phyloP scores from a whole-genome alignment of 1,139 yeast species.

The Nakaseomyces glabratus region DNA sequence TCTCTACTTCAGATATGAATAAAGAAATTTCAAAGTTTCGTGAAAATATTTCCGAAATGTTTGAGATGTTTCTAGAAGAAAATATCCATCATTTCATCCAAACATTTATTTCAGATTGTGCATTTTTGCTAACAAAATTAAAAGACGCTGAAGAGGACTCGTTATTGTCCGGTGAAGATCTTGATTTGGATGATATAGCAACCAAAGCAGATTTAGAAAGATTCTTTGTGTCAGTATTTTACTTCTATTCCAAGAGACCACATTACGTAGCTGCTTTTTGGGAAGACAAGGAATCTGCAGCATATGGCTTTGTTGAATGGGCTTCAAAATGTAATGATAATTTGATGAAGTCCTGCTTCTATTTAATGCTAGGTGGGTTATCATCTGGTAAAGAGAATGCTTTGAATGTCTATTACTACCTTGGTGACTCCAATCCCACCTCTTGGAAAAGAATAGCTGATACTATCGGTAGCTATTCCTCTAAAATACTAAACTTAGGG shows the following conservation, averaged over 20 bases:
- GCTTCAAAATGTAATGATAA: slow-evolving; percentile 79
- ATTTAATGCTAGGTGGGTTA: slow-evolving; percentile 68
- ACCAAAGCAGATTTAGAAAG: slow-evolving; percentile 80
- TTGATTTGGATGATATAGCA: slow-evolving; percentile 43
- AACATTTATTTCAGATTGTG: slow-evolving; percentile 59
- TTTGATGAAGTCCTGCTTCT: slow-evolving; percentile 73
- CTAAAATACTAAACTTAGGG: slow-evolving; percentile 36
- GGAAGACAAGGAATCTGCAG: slow-evolving; percentile 54
- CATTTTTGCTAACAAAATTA: slow-evolving; percentile 70
- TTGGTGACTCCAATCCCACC: slow-evolving; percentile 35
- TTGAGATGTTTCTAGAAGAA: slow-evolving; percentile 20
- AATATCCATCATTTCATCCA: slow-evolving; percentile 48
- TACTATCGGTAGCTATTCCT: slow-evolving; percentile 48
- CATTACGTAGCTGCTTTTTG: slow-evolving; percentile 57
- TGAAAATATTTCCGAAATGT: slow-evolving; percentile 15
- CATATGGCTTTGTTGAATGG: slow-evolving; percentile 79
- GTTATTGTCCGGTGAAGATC: slow-evolving; percentile 45
- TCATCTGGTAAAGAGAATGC: slow-evolving; percentile 54
- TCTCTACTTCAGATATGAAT: slow-evolving; percentile 8
- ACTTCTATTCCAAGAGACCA: slow-evolving; percentile 55
- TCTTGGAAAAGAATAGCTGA: slow-evolving; percentile 55
- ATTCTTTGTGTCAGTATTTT: slow-evolving; percentile 70
- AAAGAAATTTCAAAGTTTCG: background rate
- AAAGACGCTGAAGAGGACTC: slow-evolving; percentile 84
- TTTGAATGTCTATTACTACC: slow-evolving; percentile 36